Conservation (phyloP, 1,284 basidiomycete species). For the Omphalotus olearius region DNA sequence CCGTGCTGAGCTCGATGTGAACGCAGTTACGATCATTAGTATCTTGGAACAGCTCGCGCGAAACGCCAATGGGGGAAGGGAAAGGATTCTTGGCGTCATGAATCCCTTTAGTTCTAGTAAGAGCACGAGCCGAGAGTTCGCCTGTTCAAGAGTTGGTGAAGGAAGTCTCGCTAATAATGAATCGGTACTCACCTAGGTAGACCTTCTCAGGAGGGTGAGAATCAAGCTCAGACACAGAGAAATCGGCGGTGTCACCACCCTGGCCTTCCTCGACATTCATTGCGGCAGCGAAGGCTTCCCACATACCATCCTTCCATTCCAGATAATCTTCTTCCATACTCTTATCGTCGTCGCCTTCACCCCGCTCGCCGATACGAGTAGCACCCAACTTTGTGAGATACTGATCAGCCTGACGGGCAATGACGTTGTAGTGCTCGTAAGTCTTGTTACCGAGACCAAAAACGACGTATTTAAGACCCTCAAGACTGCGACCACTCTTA, state of each 20-base stretch:
- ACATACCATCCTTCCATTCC: slow-evolving; percentile 99
- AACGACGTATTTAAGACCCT: slow-evolving; percentile 91
- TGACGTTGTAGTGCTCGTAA: slow-evolving; percentile 94
- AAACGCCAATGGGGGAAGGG: slow-evolving; percentile 74
- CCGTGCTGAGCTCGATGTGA: slow-evolving; percentile 92
- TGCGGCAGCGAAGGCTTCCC: slow-evolving; percentile 78
- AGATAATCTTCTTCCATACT: slow-evolving; percentile 99
- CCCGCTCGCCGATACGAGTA: slow-evolving; percentile 82
- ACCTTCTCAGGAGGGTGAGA: slow-evolving; percentile 80
- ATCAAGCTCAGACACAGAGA: slow-evolving; percentile 81
- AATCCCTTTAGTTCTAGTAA: slow-evolving; percentile 88
- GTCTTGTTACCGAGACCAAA: slow-evolving; percentile 96
- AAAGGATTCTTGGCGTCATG: slow-evolving; percentile 98
- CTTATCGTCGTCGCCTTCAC: slow-evolving; percentile 98
- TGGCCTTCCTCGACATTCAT: slow-evolving; percentile 94
- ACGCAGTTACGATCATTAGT: slow-evolving; percentile 87
- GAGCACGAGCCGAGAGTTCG: slow-evolving; percentile 86
- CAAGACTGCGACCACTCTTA: slow-evolving; percentile 72
- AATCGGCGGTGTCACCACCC: slow-evolving; percentile 94
- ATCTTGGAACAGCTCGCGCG: slow-evolving; percentile 82
- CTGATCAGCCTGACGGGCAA: slow-evolving; percentile 79
- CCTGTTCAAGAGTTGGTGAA: slow-evolving; percentile 34
- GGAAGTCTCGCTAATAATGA: background rate
- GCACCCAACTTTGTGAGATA: slow-evolving; percentile 80
- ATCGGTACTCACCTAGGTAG: slow-evolving; percentile 66